Evolutionary conservation across 177 flowering plant species (phyloP).

Genomic region (Vitis hybrid): DNA sequence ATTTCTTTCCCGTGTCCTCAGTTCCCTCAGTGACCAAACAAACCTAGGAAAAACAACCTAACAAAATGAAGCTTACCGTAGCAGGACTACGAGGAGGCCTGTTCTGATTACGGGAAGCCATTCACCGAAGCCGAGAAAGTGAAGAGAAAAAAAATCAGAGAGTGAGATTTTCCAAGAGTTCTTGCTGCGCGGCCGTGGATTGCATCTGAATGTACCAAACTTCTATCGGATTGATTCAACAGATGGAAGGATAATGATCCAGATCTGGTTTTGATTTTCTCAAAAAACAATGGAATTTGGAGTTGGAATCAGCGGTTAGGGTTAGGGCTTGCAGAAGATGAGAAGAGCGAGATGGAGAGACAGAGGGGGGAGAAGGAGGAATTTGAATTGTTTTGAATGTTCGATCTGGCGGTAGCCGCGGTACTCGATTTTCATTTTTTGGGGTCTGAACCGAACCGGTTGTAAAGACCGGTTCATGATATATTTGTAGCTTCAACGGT

Average conservation of each 20-base stretch:
- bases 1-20: background rate
- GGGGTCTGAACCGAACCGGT: too few species aligned
- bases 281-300: background rate
- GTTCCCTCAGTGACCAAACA: background rate
- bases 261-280: background rate
- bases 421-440: background rate
- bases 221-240: background rate
- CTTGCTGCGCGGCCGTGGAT: background rate
- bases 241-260: background rate
- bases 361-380: background rate
- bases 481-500: too few species aligned
- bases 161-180: background rate
- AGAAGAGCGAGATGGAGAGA: background rate
- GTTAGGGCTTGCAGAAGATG: conserved; percentile 16
- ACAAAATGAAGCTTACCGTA: conserved; percentile 14
- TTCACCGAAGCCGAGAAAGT: background rate
- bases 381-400: conserved; percentile 19
- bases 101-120: conserved; percentile 43
- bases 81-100: conserved; percentile 39
- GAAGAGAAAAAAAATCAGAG: background rate
- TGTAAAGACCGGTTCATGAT: too few species aligned
- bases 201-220: background rate
- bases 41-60: background rate
- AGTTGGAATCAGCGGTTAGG: background rate
- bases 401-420: conserved; percentile 20